phyloP scores from a whole-genome alignment of 2,329 filamentous ascomycete species.

The Passalora sequoiae region DNA sequence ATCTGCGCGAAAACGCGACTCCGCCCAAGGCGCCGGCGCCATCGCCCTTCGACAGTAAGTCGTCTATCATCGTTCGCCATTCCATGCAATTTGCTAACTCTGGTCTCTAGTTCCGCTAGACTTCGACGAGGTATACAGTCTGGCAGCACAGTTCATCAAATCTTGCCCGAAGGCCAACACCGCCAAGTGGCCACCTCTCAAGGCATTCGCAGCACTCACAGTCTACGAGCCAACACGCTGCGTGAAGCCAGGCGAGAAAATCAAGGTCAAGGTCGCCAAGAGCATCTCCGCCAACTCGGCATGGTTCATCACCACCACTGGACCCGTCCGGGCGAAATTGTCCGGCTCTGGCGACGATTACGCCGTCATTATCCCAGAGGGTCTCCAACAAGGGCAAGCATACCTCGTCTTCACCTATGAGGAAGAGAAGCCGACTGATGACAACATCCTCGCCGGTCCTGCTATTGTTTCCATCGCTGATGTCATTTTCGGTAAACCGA shows the following conservation, averaged over 20 bases:
- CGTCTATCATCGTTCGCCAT: too few species aligned
- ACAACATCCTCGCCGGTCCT: conserved; percentile 30
- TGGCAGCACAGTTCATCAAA: conserved; percentile 59
- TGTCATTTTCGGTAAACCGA: too few species aligned
- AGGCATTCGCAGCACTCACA: conserved; percentile 35
- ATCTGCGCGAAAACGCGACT: conserved; percentile 42
- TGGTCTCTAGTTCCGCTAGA: conserved; percentile 54
- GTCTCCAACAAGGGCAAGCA: conserved; percentile 23
- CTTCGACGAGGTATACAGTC: conserved; percentile 57
- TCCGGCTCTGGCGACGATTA: conserved; percentile 19
- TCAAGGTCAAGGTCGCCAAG: conserved; percentile 21
- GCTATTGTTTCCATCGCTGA: conserved; percentile 24
- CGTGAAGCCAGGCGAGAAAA: conserved; percentile 20
- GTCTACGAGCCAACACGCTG: conserved; percentile 12
- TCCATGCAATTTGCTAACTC: not conserved
- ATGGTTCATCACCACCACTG: conserved; percentile 26
- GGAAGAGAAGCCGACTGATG: conserved; percentile 21
- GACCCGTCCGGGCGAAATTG: conserved; percentile 22
- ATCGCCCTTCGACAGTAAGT: conserved; percentile 49
- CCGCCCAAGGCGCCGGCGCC: conserved; percentile 46
- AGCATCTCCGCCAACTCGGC: conserved; percentile 19
- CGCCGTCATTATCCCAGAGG: conserved; percentile 16
- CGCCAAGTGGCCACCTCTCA: conserved; percentile 48
- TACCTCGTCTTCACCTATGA: conserved; percentile 27
- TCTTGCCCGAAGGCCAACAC: conserved; percentile 49